phyloP scores from a whole-genome alignment of 345 rosid genomes.

The Eucalyptus marginata region DNA sequence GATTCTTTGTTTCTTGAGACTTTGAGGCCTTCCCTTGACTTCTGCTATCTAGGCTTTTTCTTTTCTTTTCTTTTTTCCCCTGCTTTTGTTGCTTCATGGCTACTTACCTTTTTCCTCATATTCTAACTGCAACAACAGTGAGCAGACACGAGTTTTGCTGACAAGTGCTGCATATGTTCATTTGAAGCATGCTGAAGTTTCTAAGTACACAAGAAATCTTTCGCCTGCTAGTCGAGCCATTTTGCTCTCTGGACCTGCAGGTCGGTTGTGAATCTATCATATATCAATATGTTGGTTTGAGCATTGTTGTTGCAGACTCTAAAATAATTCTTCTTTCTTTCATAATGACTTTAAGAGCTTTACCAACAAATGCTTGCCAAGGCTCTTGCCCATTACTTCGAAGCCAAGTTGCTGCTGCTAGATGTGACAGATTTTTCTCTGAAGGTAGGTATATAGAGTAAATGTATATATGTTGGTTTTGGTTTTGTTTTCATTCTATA shows the following conservation, averaged over 20 bases:
- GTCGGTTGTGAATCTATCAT: slow-evolving; percentile 5
- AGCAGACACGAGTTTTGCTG: slow-evolving; percentile 68
- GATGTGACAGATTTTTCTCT: slow-evolving; percentile 82
- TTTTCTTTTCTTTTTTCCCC: not conserved
- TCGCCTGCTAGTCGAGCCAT: slow-evolving; percentile 83
- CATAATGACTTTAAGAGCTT: slow-evolving; percentile 38
- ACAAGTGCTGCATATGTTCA: slow-evolving; percentile 96
- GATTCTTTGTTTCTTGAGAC: not conserved
- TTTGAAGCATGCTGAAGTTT: slow-evolving; percentile 83
- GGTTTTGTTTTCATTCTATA: not conserved
- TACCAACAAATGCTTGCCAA: slow-evolving; percentile 98
- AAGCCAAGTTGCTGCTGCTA: slow-evolving; percentile 77
- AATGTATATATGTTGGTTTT: not conserved
- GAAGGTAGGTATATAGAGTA: slow-evolving; percentile 24
- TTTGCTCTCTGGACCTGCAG: slow-evolving; percentile 96
- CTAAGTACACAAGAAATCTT: slow-evolving; percentile 66
- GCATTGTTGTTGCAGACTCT: not conserved
- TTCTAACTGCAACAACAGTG: slow-evolving; percentile 36
- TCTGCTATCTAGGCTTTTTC: not conserved
- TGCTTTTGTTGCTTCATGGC: not conserved
- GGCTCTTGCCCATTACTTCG: slow-evolving; percentile 91
- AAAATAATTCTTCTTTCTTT: not conserved
- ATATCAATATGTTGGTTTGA: not conserved
- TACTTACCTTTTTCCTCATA: not conserved
- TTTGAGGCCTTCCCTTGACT: not conserved